These are phyloP conservation scores for Epithemia pelagica DNA, from an alignment of 108 stramenopile genomes.

Conservation along the genomic window DNA sequence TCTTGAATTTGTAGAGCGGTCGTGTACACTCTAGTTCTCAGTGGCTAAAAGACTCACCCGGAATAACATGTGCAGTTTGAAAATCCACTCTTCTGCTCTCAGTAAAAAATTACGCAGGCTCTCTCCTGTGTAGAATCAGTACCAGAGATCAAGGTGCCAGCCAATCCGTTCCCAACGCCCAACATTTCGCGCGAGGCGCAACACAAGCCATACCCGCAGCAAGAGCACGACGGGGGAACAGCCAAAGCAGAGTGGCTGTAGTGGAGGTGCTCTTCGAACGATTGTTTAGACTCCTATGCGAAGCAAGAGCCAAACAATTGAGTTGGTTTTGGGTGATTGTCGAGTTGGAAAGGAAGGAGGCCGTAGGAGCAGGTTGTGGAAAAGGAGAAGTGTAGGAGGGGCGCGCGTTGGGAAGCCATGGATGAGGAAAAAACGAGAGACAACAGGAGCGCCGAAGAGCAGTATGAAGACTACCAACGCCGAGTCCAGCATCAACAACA, in stretches of 20 bases:
- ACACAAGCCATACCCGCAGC: neutral
- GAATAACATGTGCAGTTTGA: too few relatives aligned
- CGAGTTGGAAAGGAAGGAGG: slow-evolving; percentile 1
- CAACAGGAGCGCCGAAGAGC: neutral
- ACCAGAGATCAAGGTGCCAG: neutral
- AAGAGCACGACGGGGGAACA: slow-evolving; percentile 1
- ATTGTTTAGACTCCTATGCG: neutral
- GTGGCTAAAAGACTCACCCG: too few relatives aligned
- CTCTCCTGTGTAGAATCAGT: neutral
- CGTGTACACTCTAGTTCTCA: too few relatives aligned
- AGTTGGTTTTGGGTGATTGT: neutral
- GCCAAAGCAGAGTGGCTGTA: neutral
- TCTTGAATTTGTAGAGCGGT: too few relatives aligned
- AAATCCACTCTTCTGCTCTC: neutral
- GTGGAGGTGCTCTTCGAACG: neutral
- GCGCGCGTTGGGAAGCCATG: neutral
- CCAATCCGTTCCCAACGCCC: slow-evolving; percentile 1
- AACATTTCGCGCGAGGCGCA: neutral
- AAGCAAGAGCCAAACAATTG: neutral
- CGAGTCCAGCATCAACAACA: neutral
- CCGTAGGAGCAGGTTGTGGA: neutral
- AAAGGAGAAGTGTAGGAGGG: neutral
- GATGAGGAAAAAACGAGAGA: neutral
- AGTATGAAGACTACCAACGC: neutral
- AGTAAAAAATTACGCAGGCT: neutral